Evolutionary conservation across 805 yeast genomes (phyloP), one percentile per base, ranked within the genome.

Genomic region (Candida gorgasii): DNA sequence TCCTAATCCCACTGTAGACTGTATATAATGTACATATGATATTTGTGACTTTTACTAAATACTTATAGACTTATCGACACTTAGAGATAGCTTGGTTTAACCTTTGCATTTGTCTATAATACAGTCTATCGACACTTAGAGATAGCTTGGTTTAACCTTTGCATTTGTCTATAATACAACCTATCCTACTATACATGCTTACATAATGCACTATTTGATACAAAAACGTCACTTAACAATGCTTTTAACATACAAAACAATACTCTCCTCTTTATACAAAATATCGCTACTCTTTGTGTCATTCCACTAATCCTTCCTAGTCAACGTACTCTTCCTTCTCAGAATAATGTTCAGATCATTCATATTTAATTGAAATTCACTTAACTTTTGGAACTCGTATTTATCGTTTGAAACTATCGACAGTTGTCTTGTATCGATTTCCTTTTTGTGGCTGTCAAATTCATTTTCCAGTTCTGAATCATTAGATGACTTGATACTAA

Each of bases 261-360:
- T n/a, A n/a, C n/a, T n/a, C n/a, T n/a, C n/a, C n/a, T n/a, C n/a
- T n/a, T n/a, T n/a, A n/a, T n/a, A n/a, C n/a, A n/a, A n/a, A n/a
- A n/a, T n/a, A n/a, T n/a, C n/a, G n/a, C n/a, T n/a, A n/a, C n/a
- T n/a, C n/a, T n/a, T n/a, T n/a, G n/a, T n/a, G n/a, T n/a, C n/a
- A n/a, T n/a, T 27, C 30, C 4, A 29, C 14, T 29, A 37, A n/a
- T 37, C 40, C 20, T 28, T 37, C 13, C 40, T 37, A 4, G 42
- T 35, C 7, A 41, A 36, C 9, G 44, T 41, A 36, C 44, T 41
- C 46, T 71, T 72, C 36, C 89, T 66, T 42, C 89, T 67, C 35
- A 80, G 76, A 28, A 84, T 62, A 46, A 84, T 61, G 23, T 84
- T 82, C 33, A 87, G 80, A 15, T 83, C 84, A 43, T 79, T 80